Percentiles rank a stretch among this genome's conserved stretches.
phyloP scores from a whole-genome alignment of 306 rosid genomes.

The Canavalia gladiata region DNA sequence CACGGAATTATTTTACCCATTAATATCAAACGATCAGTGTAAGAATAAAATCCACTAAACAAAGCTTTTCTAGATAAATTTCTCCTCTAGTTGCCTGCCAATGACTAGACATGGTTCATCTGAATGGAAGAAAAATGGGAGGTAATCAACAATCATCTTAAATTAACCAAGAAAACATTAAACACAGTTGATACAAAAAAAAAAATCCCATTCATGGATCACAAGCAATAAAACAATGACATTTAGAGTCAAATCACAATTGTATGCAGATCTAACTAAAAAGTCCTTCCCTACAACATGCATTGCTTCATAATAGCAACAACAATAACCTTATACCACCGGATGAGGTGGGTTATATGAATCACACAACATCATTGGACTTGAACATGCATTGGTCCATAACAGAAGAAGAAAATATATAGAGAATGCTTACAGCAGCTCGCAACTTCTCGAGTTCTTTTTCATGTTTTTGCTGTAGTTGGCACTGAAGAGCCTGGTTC shows the following conservation, averaged over 20 bases:
- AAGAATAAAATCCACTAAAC: background rate
- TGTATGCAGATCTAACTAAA: too few species aligned
- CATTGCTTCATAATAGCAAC: background rate
- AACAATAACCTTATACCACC: slow-evolving; percentile 64
- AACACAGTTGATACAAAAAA: background rate
- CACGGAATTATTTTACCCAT: background rate
- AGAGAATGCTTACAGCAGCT: slow-evolving; percentile 56
- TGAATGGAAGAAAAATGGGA: background rate
- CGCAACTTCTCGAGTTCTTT: slow-evolving; percentile 65
- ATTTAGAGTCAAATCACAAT: slow-evolving; percentile 1
- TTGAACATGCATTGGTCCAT: background rate
- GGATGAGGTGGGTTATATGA: slow-evolving; percentile 53
- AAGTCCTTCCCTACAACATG: too few species aligned
- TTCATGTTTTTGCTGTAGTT: slow-evolving; percentile 67
- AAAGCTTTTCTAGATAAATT: background rate
- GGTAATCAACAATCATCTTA: background rate
- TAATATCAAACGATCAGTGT: background rate
- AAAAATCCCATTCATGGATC: background rate
- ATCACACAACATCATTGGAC: background rate
- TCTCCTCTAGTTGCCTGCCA: background rate
- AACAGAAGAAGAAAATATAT: slow-evolving; percentile 19
- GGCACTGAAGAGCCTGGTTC: slow-evolving; percentile 74
- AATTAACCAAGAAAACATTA: slow-evolving; percentile 4
- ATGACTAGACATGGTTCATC: slow-evolving; percentile 15
- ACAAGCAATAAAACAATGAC: slow-evolving; percentile 4